phyloP scores from a whole-genome alignment of 2,329 filamentous ascomycete genomes.

The Pestalotiopsis sp. region DNA sequence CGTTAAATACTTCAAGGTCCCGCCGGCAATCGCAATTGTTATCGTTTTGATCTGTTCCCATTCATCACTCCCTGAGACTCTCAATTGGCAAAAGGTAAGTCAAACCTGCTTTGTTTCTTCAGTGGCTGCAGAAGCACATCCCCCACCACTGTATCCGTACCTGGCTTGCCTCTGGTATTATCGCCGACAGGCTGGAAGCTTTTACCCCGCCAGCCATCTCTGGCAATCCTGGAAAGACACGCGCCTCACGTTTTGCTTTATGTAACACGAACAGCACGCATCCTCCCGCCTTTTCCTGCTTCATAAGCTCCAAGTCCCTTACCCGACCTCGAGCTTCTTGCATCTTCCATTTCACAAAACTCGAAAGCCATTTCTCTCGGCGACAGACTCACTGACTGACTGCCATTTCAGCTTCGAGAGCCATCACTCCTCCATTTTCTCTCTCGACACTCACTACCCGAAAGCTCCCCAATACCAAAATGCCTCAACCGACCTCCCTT shows the following conservation, averaged over 20 bases:
- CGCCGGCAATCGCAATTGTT: not conserved
- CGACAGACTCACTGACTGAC: not conserved
- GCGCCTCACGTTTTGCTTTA: constrained; percentile 2
- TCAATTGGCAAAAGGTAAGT: not conserved
- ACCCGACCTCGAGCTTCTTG: not conserved
- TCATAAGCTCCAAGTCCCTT: constrained; percentile 1
- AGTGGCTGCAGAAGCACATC: not conserved
- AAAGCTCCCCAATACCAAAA: constrained; percentile 35
- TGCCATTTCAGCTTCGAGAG: not conserved
- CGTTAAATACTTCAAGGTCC: too few species aligned
- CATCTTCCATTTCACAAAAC: not conserved
- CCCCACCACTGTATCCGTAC: not conserved
- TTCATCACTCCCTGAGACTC: too few species aligned
- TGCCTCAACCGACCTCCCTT: constrained; percentile 86
- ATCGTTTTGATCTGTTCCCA: not conserved
- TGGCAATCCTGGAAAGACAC: constrained; percentile 1
- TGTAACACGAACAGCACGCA: not conserved
- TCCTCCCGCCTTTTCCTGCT: not conserved
- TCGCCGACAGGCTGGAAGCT: not conserved
- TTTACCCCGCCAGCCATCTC: constrained; percentile 6
- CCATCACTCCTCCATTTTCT: too few species aligned
- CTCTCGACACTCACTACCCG: not conserved
- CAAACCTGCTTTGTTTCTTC: not conserved
- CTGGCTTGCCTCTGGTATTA: not conserved
- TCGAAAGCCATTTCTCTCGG: not conserved